Evolutionary conservation across 2,329 filamentous ascomycete genomes (phyloP).

Genomic region (Claviceps paspali): DNA sequence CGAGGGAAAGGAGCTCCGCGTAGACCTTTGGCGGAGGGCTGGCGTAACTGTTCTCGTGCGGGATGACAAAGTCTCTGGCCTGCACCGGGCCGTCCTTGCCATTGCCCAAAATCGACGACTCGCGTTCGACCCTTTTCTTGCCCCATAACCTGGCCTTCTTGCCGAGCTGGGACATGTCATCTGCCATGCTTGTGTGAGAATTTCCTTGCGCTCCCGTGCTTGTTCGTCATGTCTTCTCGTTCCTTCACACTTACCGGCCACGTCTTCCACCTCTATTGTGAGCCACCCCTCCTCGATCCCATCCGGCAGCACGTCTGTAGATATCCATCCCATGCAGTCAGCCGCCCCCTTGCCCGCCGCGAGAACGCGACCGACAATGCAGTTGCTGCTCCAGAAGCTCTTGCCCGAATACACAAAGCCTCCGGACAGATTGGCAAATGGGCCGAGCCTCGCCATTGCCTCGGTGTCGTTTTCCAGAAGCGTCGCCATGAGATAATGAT

Average conservation of each 20-base stretch:
- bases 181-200: conserved; percentile 14
- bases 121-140: conserved; percentile 41
- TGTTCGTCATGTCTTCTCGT: not conserved
- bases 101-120: conserved; percentile 45
- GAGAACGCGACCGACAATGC: conserved; percentile 48
- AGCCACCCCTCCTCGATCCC: conserved; percentile 41
- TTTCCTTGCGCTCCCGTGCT: not conserved
- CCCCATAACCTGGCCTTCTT: conserved; percentile 46
- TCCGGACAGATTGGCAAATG: conserved; percentile 45
- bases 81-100: conserved; percentile 37
- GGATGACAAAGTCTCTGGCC: conserved; percentile 48
- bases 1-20: conserved; percentile 34
- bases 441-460: conserved; percentile 41
- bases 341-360: conserved; percentile 45
- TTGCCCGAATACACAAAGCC: conserved; percentile 48
- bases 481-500: conserved; percentile 50
- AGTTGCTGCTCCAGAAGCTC: conserved; percentile 56
- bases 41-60: conserved; percentile 38
- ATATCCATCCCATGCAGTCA: conserved; percentile 56
- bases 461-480: conserved; percentile 48
- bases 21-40: conserved; percentile 30
- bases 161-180: conserved; percentile 32
- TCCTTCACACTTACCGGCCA: conserved; percentile 27
- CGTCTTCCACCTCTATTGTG: conserved; percentile 39
- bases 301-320: conserved; percentile 40